Conservation (phyloP, 2,329 filamentous ascomycete species). For the Meredithiella fracta region DNA sequence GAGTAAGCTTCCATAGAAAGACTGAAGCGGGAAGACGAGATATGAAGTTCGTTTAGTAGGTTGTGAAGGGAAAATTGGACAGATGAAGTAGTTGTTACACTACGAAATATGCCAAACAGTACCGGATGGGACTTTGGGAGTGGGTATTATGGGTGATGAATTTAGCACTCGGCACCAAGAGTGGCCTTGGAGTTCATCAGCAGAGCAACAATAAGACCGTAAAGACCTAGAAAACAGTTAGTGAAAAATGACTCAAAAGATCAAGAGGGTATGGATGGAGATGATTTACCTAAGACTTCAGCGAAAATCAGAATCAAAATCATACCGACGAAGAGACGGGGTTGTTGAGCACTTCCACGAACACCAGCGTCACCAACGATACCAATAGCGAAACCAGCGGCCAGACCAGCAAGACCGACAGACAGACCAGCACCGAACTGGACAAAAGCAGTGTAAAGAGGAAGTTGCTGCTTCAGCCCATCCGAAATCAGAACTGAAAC, state of each 20-base stretch:
- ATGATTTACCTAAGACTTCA: conserved; percentile 75
- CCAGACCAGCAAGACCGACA: conserved; percentile 68
- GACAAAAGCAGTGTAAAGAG: conserved; percentile 71
- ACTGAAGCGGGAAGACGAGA: not conserved
- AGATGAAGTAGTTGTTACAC: not conserved
- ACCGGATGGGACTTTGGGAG: not conserved
- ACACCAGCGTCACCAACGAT: conserved; percentile 84
- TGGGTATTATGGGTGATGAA: not conserved
- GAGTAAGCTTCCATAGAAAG: not conserved
- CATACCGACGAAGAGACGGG: conserved; percentile 87
- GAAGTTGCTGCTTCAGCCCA: conserved; percentile 52
- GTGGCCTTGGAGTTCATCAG: conserved; percentile 96
- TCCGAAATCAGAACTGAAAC: conserved; percentile 78
- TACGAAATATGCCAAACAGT: not conserved
- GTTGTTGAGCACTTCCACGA: conserved; percentile 69
- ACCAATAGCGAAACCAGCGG: conserved; percentile 73
- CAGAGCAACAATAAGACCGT: conserved; percentile 95
- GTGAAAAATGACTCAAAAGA: conserved; percentile 5
- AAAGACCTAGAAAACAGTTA: conserved; percentile 52
- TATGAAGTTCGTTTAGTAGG: not conserved
- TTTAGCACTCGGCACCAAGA: conserved; percentile 46
- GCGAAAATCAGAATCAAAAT: conserved; percentile 99
- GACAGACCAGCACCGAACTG: conserved; percentile 70
- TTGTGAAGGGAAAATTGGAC: not conserved
- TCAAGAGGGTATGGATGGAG: not conserved